phyloP scores from a whole-genome alignment of 73 alveolate species.

The Durusdinium trenchii region DNA sequence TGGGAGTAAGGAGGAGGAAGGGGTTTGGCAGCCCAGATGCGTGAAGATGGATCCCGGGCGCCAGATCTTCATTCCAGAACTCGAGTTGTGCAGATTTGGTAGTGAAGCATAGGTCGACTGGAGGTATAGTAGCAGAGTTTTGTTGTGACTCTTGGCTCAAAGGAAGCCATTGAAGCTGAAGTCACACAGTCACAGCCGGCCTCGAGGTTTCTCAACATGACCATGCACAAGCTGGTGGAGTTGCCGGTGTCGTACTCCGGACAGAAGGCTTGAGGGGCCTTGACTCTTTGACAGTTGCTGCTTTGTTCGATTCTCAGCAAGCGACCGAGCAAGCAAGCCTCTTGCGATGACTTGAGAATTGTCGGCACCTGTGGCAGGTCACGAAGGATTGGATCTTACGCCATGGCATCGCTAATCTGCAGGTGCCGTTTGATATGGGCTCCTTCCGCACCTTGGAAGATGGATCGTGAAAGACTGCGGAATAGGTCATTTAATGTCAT shows the following conservation, averaged over 20 bases:
- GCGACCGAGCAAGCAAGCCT: too few species aligned
- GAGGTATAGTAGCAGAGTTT: neutral
- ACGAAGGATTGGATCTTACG: constrained; percentile 71
- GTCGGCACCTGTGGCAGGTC: constrained; percentile 29
- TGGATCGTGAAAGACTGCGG: too few species aligned
- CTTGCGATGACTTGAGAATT: too few species aligned
- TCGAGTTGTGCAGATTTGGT: neutral
- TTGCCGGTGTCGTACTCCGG: constrained; percentile 86
- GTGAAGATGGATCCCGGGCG: neutral
- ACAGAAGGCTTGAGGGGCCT: constrained; percentile 35
- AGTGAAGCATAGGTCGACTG: neutral
- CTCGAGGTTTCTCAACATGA: constrained; percentile 79
- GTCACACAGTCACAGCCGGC: too few species aligned
- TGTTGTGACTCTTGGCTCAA: neutral
- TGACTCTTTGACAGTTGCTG: too few species aligned
- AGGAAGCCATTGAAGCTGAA: neutral
- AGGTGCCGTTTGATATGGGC: constrained; percentile 95
- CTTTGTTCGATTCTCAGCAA: too few species aligned
- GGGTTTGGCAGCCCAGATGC: neutral
- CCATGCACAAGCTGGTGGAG: constrained; percentile 83
- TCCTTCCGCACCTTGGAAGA: constrained; percentile 5
- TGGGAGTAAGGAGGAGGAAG: neutral
- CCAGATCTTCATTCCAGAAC: neutral
- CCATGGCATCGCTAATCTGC: constrained; percentile 86
- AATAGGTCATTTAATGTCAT: too few species aligned